These are phyloP conservation scores for Rosa lucieae DNA, from an alignment of 306 rosid genomes.

Conservation along the genomic window DNA sequence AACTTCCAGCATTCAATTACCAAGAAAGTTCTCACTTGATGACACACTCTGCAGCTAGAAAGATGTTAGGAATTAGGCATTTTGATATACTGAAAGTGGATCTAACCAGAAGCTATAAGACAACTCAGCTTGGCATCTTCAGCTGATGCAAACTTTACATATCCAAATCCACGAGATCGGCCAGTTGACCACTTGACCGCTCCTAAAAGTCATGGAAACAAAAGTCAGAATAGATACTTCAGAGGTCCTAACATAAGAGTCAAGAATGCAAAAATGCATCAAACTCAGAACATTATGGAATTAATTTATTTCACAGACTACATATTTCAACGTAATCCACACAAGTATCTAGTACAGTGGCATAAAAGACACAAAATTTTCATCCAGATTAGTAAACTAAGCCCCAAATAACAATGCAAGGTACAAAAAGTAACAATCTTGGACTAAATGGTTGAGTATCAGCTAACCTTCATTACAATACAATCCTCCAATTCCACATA, in stretches of 20 bases:
- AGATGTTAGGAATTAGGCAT: conserved; percentile 2
- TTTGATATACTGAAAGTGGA: not conserved
- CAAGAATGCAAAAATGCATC: not conserved
- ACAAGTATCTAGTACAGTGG: not conserved
- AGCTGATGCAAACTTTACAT: conserved; percentile 78
- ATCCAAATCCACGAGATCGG: conserved; percentile 98
- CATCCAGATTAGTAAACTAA: not conserved
- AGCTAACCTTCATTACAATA: conserved; percentile 75
- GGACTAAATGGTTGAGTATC: not conserved
- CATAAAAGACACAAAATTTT: not conserved
- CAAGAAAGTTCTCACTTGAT: conserved; percentile 82
- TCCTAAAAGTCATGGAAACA: conserved; percentile 47
- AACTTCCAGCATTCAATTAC: conserved; percentile 89
- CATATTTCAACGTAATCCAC: not conserved
- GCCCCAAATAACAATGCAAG: not conserved
- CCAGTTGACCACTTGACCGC: conserved; percentile 73
- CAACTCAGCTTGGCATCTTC: conserved; percentile 86
- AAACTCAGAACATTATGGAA: not conserved
- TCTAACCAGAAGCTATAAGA: not conserved
- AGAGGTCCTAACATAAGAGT: not conserved
- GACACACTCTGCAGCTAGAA: conserved; percentile 58
- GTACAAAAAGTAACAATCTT: not conserved
- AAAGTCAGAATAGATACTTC: not conserved
- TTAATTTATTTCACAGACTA: not conserved
- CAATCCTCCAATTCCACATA: conserved; percentile 89